A percentile compares a stretch with the other conserved stretches of the same genome.
Evolutionary conservation across 306 rosid species (phyloP).

Genomic region (Acmispon strigosus): DNA sequence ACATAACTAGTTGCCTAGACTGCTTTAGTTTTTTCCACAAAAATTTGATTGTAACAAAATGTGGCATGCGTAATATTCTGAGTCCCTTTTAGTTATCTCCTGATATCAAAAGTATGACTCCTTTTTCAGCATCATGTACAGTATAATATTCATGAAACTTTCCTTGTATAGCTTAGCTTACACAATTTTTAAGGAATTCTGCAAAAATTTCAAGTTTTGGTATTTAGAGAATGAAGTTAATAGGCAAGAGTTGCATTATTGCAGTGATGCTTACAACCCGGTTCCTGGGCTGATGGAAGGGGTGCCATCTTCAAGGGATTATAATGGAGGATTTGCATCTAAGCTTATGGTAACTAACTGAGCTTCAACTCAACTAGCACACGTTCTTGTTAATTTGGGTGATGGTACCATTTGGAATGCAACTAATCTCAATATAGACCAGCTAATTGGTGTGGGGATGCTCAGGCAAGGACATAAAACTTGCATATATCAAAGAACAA

Average conservation of each 20-base stretch:
- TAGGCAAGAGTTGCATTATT: constrained; percentile 14
- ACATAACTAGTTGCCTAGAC: neutral
- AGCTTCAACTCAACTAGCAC: neutral
- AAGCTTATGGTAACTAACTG: constrained; percentile 73
- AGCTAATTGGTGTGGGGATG: too few species aligned
- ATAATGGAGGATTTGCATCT: constrained; percentile 87
- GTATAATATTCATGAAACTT: neutral
- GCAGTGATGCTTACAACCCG: constrained; percentile 89
- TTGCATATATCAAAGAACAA: too few species aligned
- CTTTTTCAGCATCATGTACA: neutral
- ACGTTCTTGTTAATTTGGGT: too few species aligned
- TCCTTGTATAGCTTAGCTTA: neutral
- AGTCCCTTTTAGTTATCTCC: neutral
- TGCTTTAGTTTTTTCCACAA: neutral
- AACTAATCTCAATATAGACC: too few species aligned
- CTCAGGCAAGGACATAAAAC: too few species aligned
- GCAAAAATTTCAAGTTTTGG: neutral
- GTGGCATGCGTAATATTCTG: too few species aligned
- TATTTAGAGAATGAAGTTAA: neutral
- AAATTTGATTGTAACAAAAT: too few species aligned
- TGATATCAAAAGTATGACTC: neutral
- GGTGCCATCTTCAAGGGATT: constrained; percentile 84
- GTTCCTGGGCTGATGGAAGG: constrained; percentile 94
- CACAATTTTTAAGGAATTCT: neutral
- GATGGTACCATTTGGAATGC: too few species aligned